These are phyloP conservation scores for Luffa aegyptiaca DNA, from an alignment of 306 rosid species.

Conservation along the genomic window DNA sequence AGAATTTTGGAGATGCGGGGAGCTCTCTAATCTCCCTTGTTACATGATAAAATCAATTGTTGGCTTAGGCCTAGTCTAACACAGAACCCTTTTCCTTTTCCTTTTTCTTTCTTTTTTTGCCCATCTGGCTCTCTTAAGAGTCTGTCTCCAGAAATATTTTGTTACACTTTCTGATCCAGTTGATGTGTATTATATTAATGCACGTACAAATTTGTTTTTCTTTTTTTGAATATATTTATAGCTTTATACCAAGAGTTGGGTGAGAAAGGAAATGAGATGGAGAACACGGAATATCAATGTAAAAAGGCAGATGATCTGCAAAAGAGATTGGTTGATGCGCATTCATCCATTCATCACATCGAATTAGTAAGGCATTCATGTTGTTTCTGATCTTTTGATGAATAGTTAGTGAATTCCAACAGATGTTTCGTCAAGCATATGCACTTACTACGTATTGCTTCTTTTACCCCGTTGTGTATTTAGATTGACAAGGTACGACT, in stretches of 20 bases:
- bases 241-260: conserved; percentile 81
- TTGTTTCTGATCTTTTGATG: background rate
- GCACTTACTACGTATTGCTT: background rate
- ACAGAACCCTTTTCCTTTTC: too few relatives aligned
- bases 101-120: background rate
- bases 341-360: conserved; percentile 69
- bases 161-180: background rate
- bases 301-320: conserved; percentile 60
- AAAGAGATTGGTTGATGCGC: conserved; percentile 67
- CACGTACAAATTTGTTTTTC: background rate
- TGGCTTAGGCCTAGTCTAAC: too few relatives aligned
- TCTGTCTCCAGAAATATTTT: background rate
- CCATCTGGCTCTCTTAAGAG: background rate
- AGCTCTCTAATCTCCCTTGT: too few relatives aligned
- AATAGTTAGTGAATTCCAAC: background rate
- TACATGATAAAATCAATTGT: too few relatives aligned
- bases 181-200: background rate
- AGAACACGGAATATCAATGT: conserved; percentile 65
- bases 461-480: background rate
- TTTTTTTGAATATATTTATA: conserved; percentile 18
- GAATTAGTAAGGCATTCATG: conserved; percentile 52
- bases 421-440: background rate
- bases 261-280: conserved; percentile 88
- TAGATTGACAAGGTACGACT: conserved; percentile 62
- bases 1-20: too few relatives aligned